Base-by-base conservation (phyloP, 1,284 basidiomycete genomes). In the Heterobasidion parviporum region DNA sequence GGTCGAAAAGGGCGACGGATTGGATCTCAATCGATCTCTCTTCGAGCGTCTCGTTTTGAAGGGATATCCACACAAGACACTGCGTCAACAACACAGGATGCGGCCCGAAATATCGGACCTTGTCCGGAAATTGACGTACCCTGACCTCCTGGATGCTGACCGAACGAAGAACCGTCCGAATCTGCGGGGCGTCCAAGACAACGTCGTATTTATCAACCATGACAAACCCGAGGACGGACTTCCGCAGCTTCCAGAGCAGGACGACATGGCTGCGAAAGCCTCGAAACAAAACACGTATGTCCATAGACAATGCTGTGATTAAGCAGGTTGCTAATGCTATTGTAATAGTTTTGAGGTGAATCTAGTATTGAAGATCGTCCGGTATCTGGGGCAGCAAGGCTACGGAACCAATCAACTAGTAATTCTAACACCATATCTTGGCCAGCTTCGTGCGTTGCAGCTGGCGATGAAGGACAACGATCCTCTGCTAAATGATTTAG, bases 1-100 rank as follows among this genome's bases (percentile, higher is more conserved):
- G 0, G 77, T 81, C 15, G 85, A 87, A 65, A 87, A 82, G 60
- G 82, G 76, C 0, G 81, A 85, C 57, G 72, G 85, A 9, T 86
- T 71, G 56, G 80, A 87, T 56, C 74, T 87, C 6, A 87, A 87
- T 57, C 66, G 73, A 44, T 85, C 82, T 0, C 70, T 87, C 3
- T 87, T 87, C 61, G 84, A 87, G 60, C 79, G 85, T 4, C 74
- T 86, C 5, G 80, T 86, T n/a, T 62, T 80, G 6, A 76, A 76
- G 59, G 76, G 74, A 0, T 87, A 81, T 59, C 84, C 85, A 3
- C 85, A 87, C 61, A 61, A 70, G 54, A 81, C 75, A 0, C 71
- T 87, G 15, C 63, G 63, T 2, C 64, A 74, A 47, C 85, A 87
- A 57, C 84, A 87, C 62, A 77, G 85, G 6, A 87, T 87, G 84